Evolutionary conservation across 1,139 yeast species (phyloP).

Genomic region (Citeromyces hawaiiensis): DNA sequence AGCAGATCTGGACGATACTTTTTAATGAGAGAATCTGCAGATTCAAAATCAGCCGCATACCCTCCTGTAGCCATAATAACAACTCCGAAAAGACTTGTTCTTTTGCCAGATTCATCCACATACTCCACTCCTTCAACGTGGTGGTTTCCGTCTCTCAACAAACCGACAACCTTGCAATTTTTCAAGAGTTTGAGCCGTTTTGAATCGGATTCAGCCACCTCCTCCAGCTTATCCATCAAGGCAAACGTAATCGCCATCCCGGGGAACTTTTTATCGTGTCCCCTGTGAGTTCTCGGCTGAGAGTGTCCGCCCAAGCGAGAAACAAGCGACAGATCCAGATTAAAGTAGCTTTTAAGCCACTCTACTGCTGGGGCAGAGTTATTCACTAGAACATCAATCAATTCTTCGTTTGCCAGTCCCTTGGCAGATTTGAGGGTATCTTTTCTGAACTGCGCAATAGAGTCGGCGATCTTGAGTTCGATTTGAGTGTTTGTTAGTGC

Average conservation of each 20-base stretch:
- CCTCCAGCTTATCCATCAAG: slow-evolving; percentile 39
- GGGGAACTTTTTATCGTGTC: slow-evolving; percentile 51
- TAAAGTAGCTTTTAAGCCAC: slow-evolving; percentile 58
- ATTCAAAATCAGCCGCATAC: slow-evolving; percentile 40
- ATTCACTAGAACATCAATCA: slow-evolving; percentile 10
- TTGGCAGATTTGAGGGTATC: slow-evolving; percentile 53
- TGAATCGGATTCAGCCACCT: slow-evolving; percentile 33
- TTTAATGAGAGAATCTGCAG: slow-evolving; percentile 26
- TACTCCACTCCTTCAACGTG: slow-evolving; percentile 36
- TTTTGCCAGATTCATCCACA: slow-evolving; percentile 22
- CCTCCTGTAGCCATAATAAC: slow-evolving; percentile 79
- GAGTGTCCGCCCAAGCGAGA: slow-evolving; percentile 13
- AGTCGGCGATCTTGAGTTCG: slow-evolving; percentile 33
- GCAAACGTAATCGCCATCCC: slow-evolving; percentile 69
- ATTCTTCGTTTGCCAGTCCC: slow-evolving; percentile 5
- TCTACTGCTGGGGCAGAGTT: slow-evolving; percentile 51
- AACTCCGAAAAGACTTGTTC: slow-evolving; percentile 26
- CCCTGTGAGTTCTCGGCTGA: slow-evolving; percentile 51
- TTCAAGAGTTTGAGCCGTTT: slow-evolving; percentile 35
- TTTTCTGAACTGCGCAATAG: slow-evolving; percentile 43
- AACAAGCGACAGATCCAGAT: slow-evolving; percentile 29
- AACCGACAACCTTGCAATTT: slow-evolving; percentile 42
- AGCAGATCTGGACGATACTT: slow-evolving; percentile 51
- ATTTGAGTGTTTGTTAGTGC: slow-evolving; percentile 53
- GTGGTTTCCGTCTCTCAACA: slow-evolving; percentile 22